A percentile compares a stretch with the other conserved stretches of the same genome.
Evolutionary conservation across 495 filamentous ascomycete genomes (phyloP).

Genomic region (Penicillium salamii): DNA sequence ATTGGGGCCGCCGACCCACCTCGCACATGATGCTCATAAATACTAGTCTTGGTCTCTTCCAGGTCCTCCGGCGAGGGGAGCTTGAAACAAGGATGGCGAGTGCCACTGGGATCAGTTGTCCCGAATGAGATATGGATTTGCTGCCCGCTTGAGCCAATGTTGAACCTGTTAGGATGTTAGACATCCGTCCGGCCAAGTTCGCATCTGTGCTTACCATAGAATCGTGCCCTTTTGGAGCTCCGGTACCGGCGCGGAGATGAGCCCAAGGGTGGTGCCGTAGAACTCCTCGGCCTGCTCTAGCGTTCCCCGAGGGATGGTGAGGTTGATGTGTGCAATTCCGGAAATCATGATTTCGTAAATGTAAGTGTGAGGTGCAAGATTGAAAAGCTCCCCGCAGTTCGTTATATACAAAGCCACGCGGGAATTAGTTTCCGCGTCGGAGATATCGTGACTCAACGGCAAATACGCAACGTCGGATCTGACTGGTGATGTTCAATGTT

Average conservation of each 20-base stretch:
- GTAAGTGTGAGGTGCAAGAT: neutral
- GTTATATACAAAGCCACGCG: neutral
- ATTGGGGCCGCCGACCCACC: slow-evolving; percentile 49
- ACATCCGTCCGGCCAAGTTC: neutral
- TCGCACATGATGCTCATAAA: slow-evolving; percentile 53
- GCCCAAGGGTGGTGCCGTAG: slow-evolving; percentile 53
- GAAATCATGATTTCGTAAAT: slow-evolving; percentile 50
- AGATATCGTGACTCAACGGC: neutral
- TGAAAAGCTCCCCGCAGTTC: neutral
- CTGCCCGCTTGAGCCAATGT: slow-evolving; percentile 55
- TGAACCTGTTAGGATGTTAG: slow-evolving; percentile 40
- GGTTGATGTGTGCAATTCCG: slow-evolving; percentile 59
- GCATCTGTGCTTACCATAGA: slow-evolving; percentile 39
- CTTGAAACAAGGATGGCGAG: slow-evolving; percentile 58
- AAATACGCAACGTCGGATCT: neutral
- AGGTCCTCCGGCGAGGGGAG: slow-evolving; percentile 44
- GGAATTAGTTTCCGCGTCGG: slow-evolving; percentile 8
- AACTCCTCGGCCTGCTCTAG: slow-evolving; percentile 52
- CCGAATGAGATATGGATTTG: slow-evolving; percentile 58
- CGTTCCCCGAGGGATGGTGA: slow-evolving; percentile 53
- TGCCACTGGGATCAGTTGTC: slow-evolving; percentile 41
- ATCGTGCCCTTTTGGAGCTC: slow-evolving; percentile 45
- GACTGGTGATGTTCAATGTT: neutral
- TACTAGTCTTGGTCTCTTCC: slow-evolving; percentile 39
- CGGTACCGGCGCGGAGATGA: slow-evolving; percentile 50